Evolutionary conservation across 176 grass and related monocot genomes (phyloP), one percentile per base, ranked within the genome.

Genomic region (Zea luxurians): DNA sequence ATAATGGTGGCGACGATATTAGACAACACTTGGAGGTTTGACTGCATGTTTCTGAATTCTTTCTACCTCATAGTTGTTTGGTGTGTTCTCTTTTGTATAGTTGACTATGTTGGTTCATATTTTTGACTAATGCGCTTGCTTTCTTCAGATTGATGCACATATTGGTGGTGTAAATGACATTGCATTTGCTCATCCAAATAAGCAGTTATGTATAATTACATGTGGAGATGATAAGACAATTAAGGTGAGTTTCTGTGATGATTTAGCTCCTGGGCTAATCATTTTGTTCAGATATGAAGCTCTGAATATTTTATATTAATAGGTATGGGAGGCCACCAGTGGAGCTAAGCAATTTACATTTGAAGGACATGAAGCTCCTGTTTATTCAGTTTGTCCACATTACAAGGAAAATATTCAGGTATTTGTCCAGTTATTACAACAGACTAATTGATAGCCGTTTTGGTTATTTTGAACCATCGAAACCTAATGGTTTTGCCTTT

Each of bases 171-270:
- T 27, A 27, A 27, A 27, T 27, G 27, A 27, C 79, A 99, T 99
- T 79, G 88, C 92, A 85, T 99, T 99, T 84, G 90, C 96, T 71
- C 88, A 95, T 87, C 96, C 96, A 10, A 99, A 95, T 84, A 99
- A 96, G 83, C 92, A 95, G 62, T 79, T 99, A 13, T 95, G 85
- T 78, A 88, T 99, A 87, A 99, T 99, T 75, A 99, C 96, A 37
- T 99, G 96, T 1, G 96, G 96, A 70, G 96, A 99, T 89, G 96
- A 99, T 75, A 99, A 99, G 64, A 99, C 89, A 69, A 99, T 99
- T 78, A 99, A 91, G 90, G 93, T 91, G 49, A 47, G 43, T 34
- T 82, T 61, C 17, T 85, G 15, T 58, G 67, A 53, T 82, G 13
- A 16, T 63, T 75, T 70, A 27, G 4, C 80, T 76, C 7, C 48